phyloP scores from a whole-genome alignment of 768 basidiomycete genomes.

The Phylloporus sp. region DNA sequence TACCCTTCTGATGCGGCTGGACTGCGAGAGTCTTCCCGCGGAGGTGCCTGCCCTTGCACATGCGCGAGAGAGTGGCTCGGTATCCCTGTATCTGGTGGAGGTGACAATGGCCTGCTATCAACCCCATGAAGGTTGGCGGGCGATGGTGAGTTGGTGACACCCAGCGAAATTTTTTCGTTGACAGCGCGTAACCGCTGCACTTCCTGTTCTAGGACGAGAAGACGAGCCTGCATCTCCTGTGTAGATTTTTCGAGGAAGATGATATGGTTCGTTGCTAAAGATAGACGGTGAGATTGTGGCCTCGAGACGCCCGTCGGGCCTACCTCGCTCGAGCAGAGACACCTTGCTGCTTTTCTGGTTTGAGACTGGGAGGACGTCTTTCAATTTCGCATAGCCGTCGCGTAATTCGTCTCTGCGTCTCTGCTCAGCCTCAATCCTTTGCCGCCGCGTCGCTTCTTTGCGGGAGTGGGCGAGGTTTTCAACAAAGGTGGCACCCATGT shows the following conservation, averaged over 20 bases:
- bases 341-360: conserved; percentile 93
- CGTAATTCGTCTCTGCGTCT: conserved; percentile 83
- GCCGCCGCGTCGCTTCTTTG: conserved; percentile 80
- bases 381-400: conserved; percentile 85
- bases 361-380: conserved; percentile 80
- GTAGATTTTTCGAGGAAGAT: conserved; percentile 67
- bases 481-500: conserved; percentile 63
- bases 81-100: conserved; percentile 54
- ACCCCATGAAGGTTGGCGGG: conserved; percentile 42
- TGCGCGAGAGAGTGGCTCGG: conserved; percentile 49
- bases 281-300: conserved; percentile 10
- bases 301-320: conserved; percentile 18
- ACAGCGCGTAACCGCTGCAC: conserved; percentile 65
- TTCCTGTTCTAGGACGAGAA: conserved; percentile 64
- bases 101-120: conserved; percentile 55
- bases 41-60: conserved; percentile 56
- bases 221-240: conserved; percentile 65
- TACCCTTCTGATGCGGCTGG: conserved; percentile 31
- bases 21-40: conserved; percentile 58
- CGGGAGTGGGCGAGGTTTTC: conserved; percentile 73
- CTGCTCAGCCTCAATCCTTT: conserved; percentile 89
- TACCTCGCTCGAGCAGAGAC: conserved; percentile 83
- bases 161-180: conserved; percentile 82
- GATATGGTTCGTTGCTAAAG: conserved; percentile 75
- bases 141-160: conserved; percentile 52